Conservation (phyloP, 1,284 basidiomycete genomes). For the Pseudomicrostroma phylloplanum region DNA sequence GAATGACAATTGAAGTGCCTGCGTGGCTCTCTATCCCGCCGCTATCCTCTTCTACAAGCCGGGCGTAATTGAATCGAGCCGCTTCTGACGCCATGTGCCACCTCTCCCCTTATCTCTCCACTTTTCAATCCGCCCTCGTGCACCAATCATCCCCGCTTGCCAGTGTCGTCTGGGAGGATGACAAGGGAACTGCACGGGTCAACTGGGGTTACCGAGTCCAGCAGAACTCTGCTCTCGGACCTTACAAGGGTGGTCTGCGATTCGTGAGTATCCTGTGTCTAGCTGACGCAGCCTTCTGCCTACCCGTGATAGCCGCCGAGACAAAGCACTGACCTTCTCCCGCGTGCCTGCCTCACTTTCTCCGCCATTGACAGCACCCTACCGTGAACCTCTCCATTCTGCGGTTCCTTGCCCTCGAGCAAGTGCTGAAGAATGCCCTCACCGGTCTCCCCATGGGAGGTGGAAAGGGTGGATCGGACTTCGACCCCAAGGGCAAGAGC, state of each 20-base stretch:
- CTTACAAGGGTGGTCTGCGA: slow-evolving; percentile 75
- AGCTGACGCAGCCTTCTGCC: not conserved
- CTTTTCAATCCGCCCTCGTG: not conserved
- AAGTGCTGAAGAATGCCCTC: slow-evolving; percentile 76
- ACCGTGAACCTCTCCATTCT: slow-evolving; percentile 76
- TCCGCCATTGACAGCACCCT: slow-evolving; percentile 57
- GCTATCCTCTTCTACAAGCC: slow-evolving; percentile 53
- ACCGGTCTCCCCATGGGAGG: slow-evolving; percentile 73
- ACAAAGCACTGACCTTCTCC: too few relatives aligned
- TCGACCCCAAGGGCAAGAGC: slow-evolving; percentile 75
- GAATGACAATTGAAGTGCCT: not conserved
- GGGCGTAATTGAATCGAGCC: not conserved
- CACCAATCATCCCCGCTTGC: not conserved
- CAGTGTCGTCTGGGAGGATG: slow-evolving; percentile 14
- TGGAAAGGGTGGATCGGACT: slow-evolving; percentile 60
- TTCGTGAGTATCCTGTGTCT: not conserved
- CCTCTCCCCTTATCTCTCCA: not conserved
- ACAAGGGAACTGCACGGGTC: slow-evolving; percentile 57
- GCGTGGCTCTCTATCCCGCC: not conserved
- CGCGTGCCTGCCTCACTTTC: too few relatives aligned
- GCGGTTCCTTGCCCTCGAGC: slow-evolving; percentile 78
- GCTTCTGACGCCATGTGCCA: not conserved
- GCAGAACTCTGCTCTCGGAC: slow-evolving; percentile 76
- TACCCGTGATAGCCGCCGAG: slow-evolving; percentile 64
- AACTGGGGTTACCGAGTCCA: slow-evolving; percentile 70